Evolutionary conservation across 192 early-diverging fungal species (phyloP).

Genomic region (Chytriomyces sp.): DNA sequence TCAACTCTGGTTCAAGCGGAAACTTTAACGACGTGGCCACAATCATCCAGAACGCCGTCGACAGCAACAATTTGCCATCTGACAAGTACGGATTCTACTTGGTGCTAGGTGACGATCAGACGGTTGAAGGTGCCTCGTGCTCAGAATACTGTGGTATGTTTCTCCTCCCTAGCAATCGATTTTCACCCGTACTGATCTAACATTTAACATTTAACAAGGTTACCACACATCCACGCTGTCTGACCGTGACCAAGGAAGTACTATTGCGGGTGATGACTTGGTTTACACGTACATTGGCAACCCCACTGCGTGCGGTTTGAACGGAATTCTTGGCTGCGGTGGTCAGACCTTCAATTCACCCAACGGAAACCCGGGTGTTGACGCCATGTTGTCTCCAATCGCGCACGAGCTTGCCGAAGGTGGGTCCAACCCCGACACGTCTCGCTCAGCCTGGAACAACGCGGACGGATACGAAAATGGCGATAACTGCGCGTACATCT

Average conservation of each 20-base stretch:
- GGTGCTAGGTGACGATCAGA: neutral
- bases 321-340: slow-evolving; percentile 1
- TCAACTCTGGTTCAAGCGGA: neutral
- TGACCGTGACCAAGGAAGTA: too few relatives aligned
- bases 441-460: slow-evolving; percentile 36
- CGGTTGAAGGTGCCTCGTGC: neutral
- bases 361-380: slow-evolving; percentile 34
- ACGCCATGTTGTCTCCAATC: slow-evolving; percentile 36
- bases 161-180: neutral
- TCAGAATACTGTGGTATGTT: neutral
- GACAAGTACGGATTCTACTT: neutral
- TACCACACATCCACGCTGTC: neutral
- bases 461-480: slow-evolving; percentile 41
- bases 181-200: neutral
- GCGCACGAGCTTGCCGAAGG: slow-evolving; percentile 40
- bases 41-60: neutral
- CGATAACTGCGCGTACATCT: slow-evolving; percentile 42
- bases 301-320: slow-evolving; percentile 1
- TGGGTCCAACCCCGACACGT: slow-evolving; percentile 38
- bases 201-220: neutral
- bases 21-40: neutral
- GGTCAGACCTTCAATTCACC: slow-evolving; percentile 18
- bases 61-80: neutral
- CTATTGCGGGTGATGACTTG: slow-evolving; percentile 3
- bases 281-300: slow-evolving; percentile 17